These are phyloP conservation scores for Cyclotella baltica DNA, from an alignment of 108 stramenopile genomes.

Conservation along the genomic window DNA sequence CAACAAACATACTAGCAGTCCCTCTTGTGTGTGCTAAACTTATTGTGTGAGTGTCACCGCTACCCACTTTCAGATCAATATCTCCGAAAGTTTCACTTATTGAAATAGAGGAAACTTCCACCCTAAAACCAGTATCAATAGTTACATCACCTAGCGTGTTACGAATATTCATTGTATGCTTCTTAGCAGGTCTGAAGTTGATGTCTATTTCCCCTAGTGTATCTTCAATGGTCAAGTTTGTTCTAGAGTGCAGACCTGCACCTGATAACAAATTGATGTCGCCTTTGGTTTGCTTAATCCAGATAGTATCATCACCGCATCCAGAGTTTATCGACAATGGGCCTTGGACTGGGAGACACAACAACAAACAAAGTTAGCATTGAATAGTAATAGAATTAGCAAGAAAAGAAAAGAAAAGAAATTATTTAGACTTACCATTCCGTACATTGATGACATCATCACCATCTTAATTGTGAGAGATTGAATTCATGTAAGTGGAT, in stretches of 20 bases:
- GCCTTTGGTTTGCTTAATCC: background rate
- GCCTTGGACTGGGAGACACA: background rate
- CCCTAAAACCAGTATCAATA: background rate
- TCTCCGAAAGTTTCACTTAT: background rate
- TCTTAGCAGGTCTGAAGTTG: background rate
- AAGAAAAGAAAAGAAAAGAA: background rate
- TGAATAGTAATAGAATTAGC: background rate
- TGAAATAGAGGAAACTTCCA: background rate
- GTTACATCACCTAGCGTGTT: background rate
- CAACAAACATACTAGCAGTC: background rate
- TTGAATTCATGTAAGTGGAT: background rate
- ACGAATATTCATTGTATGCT: background rate
- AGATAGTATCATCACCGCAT: background rate
- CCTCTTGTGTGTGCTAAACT: background rate
- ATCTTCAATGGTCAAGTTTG: background rate
- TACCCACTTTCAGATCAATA: background rate
- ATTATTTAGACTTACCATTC: background rate
- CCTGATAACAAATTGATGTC: background rate
- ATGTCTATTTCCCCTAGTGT: background rate
- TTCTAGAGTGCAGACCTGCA: background rate
- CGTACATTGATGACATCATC: background rate
- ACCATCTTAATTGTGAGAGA: background rate
- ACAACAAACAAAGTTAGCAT: background rate
- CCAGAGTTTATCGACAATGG: background rate
- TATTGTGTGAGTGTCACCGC: background rate